Percentiles rank a stretch among this genome's conserved stretches.
Evolutionary conservation across 768 basidiomycete species (phyloP).

Genomic region (Russula griseocarnosa): DNA sequence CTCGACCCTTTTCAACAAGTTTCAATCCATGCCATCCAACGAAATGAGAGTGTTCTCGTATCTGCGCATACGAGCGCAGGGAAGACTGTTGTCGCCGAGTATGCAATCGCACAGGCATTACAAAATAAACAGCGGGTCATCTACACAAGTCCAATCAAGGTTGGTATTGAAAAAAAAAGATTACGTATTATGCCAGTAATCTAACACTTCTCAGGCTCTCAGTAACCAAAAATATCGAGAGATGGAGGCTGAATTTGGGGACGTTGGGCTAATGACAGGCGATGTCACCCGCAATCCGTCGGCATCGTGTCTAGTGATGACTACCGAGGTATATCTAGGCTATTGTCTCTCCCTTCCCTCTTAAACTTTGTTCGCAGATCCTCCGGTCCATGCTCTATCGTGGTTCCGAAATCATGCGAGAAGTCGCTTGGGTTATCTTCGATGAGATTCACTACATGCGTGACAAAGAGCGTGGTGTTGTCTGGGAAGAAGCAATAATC

Average conservation of each 20-base stretch:
- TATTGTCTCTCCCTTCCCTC: not conserved
- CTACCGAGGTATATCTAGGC: conserved; percentile 74
- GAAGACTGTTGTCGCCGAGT: conserved; percentile 99
- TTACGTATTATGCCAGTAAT: conserved; percentile 17
- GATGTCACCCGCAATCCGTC: conserved; percentile 98
- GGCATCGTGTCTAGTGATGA: conserved; percentile 98
- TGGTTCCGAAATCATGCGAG: conserved; percentile 98
- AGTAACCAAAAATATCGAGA: conserved; percentile 99
- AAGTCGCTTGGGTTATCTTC: conserved; percentile 99
- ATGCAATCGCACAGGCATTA: conserved; percentile 96
- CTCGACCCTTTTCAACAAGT: conserved; percentile 97
- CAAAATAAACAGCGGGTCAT: conserved; percentile 94
- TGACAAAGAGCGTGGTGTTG: conserved; percentile 97
- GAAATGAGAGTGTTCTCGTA: conserved; percentile 95
- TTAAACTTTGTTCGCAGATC: conserved; percentile 56
- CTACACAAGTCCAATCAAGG: conserved; percentile 99
- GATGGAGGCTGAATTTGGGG: conserved; percentile 94
- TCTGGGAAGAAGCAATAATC: conserved; percentile 99
- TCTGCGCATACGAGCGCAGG: conserved; percentile 99
- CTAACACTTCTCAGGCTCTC: conserved; percentile 61
- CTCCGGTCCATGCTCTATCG: conserved; percentile 97
- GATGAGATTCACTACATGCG: conserved; percentile 99
- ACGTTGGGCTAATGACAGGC: conserved; percentile 98
- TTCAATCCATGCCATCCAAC: conserved; percentile 90
- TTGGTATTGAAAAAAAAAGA: conserved; percentile 40